These are phyloP conservation scores for Colletotrichum tofieldiae DNA, from an alignment of 2,329 filamentous ascomycete genomes.

Conservation along the genomic window DNA sequence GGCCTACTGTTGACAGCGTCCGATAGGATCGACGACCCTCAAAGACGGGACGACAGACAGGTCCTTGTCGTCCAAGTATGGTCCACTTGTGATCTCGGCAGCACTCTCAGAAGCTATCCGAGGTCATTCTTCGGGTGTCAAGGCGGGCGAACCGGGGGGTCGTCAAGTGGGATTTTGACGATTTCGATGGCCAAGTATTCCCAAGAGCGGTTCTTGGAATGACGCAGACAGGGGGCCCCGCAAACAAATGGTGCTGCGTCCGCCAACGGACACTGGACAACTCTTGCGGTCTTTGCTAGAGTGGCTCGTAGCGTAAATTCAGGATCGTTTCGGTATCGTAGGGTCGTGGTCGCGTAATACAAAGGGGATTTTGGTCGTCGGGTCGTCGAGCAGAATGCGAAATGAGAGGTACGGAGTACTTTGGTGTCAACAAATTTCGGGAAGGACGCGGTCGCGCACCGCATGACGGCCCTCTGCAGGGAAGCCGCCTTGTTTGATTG, in stretches of 20 bases:
- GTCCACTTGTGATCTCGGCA: slow-evolving; percentile 4
- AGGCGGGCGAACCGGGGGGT: slow-evolving; percentile 20
- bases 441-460: slow-evolving; percentile 43
- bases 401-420: slow-evolving; percentile 35
- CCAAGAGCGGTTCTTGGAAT: slow-evolving; percentile 26
- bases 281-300: slow-evolving; percentile 1
- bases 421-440: slow-evolving; percentile 43
- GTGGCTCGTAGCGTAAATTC: slow-evolving; percentile 16
- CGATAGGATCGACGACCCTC: neutral
- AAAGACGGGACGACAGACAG: slow-evolving; percentile 5
- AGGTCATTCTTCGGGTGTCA: slow-evolving; percentile 24
- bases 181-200: slow-evolving; percentile 31
- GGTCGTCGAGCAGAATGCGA: slow-evolving; percentile 37
- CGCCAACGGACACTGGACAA: slow-evolving; percentile 3
- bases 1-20: slow-evolving; percentile 17
- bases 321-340: slow-evolving; percentile 33
- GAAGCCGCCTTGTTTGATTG: slow-evolving; percentile 38
- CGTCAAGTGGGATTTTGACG: slow-evolving; percentile 31
- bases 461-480: slow-evolving; percentile 42
- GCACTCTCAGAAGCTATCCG: slow-evolving; percentile 11
- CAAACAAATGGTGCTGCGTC: slow-evolving; percentile 23
- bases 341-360: slow-evolving; percentile 40
- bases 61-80: slow-evolving; percentile 2
- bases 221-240: slow-evolving; percentile 39
- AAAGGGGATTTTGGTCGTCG: slow-evolving; percentile 30